Evolutionary conservation across 129 eudicot species (phyloP), one percentile per base, ranked within the genome.

Genomic region (Flaveria ramosissima): DNA sequence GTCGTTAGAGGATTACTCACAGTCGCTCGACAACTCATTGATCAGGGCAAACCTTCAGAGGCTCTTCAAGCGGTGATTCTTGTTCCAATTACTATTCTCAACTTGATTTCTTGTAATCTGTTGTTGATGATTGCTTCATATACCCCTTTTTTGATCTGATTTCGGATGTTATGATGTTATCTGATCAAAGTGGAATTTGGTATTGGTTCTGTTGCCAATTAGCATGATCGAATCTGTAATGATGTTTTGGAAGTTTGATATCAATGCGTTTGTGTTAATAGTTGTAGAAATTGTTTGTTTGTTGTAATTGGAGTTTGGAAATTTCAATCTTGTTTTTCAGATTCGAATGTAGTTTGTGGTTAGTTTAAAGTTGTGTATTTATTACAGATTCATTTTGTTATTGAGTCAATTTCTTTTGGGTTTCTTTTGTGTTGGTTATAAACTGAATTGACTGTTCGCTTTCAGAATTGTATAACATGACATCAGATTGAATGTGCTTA

Each of bases 61-160:
- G 90, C 97, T 73, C 95, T 92, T 24, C 92, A 89, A 70, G 95
- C 97, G 85, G 97, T 92, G 89, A 73, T 17, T 17, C 68, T 50
- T 53, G 0, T 57, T 63, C 19, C 23, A 6, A 26, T 10, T 3
- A 42, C 24, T 57, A 55, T 30, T 70, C 5, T 0, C 26, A n/a
- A 12, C 15, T 36, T 51, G 2, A 17, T 45, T 57, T 56, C 8
- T 72, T 20, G 41, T 36, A 36, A 36, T 36, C 1, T 36, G 15
- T 47, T 36, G 9, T 59, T 61, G 62, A 55, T 52, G 14, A 48
- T 23, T 51, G 12, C 21, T 60, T 68, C 24, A n/a, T 52, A 2
- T 24, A 1, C 12, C 50, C 2, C 13, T 0, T 45, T 45, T 45
- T 0, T 9, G 11, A 9, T 45, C 50, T 45, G 50, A 45, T 2